Evolutionary conservation across 805 yeast genomes (phyloP).

Genomic region (Wickerhamiella cacticola): DNA sequence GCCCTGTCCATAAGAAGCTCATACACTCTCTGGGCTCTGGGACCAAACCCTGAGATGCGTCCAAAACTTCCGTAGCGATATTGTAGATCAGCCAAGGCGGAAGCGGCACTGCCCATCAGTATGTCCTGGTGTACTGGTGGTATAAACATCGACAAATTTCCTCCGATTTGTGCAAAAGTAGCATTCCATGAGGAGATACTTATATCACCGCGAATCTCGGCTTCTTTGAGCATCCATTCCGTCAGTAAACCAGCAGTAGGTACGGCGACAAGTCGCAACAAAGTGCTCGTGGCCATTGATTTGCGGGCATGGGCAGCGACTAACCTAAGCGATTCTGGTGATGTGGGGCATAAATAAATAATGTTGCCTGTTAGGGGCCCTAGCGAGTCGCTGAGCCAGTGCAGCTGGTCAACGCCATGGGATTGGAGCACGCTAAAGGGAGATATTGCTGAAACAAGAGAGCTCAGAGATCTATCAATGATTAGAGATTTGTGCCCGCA

Average conservation of each 20-base stretch:
- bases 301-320: conserved; percentile 13
- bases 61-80: conserved; percentile 36
- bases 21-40: conserved; percentile 39
- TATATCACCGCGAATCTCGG: conserved; percentile 35
- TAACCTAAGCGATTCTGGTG: conserved; percentile 17
- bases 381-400: conserved; percentile 34
- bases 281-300: conserved; percentile 3
- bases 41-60: conserved; percentile 50
- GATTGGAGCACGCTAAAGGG: conserved; percentile 44
- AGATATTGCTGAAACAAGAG: conserved; percentile 41
- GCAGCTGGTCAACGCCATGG: conserved; percentile 38
- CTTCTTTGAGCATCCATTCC: conserved; percentile 26
- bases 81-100: conserved; percentile 38
- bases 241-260: neutral
- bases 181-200: conserved; percentile 34
- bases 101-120: conserved; percentile 39
- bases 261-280: conserved; percentile 15
- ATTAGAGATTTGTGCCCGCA: conserved; percentile 27
- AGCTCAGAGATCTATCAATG: conserved; percentile 38
- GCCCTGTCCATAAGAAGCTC: conserved; percentile 29
- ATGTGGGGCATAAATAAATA: conserved; percentile 23
- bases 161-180: conserved; percentile 28
- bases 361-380: conserved; percentile 16
- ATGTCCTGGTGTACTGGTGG: conserved; percentile 23
- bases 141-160: conserved; percentile 32